Percentiles rank a stretch among this genome's conserved stretches.
Evolutionary conservation across 257 asterid species (phyloP).

Genomic region (Cinchona pubescens): DNA sequence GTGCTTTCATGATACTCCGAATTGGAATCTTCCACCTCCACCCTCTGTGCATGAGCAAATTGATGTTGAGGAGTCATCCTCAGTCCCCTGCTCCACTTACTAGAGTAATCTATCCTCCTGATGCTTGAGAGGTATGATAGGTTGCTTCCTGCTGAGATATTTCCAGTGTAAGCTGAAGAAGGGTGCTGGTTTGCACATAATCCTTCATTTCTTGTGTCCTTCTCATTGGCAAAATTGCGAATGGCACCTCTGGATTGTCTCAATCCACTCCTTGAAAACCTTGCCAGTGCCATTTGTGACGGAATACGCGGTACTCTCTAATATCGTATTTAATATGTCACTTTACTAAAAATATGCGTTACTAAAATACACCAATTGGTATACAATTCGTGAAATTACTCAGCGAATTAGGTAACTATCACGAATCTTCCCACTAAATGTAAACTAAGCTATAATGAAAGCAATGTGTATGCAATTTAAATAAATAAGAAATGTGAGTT

Average conservation of each 20-base stretch:
- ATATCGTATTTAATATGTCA: no score
- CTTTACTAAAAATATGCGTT: no score
- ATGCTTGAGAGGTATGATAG: slow-evolving; percentile 31
- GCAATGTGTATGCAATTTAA: no score
- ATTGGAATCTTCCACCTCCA: slow-evolving; percentile 48
- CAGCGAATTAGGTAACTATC: no score
- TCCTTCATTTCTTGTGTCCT: slow-evolving; percentile 22
- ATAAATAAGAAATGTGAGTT: no score
- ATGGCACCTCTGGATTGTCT: slow-evolving; percentile 45
- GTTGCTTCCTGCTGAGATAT: slow-evolving; percentile 22
- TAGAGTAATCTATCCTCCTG: slow-evolving; percentile 20
- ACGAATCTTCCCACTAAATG: slow-evolving; percentile 11
- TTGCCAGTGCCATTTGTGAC: slow-evolving; percentile 62
- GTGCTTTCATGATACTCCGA: slow-evolving; percentile 47
- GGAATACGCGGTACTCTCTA: no score
- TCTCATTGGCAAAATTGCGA: slow-evolving; percentile 30
- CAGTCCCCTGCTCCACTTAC: slow-evolving; percentile 53
- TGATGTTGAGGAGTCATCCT: slow-evolving; percentile 48
- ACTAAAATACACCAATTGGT: no score
- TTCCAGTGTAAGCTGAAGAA: slow-evolving; percentile 21
- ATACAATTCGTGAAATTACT: no score
- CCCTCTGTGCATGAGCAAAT: slow-evolving; percentile 53
- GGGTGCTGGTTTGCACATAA: slow-evolving; percentile 23
- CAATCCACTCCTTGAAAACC: slow-evolving; percentile 60
- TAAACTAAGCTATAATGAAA: slow-evolving; percentile 9